Percentiles rank a stretch among this genome's conserved stretches.
Evolutionary conservation across 2,329 filamentous ascomycete genomes (phyloP).

Genomic region (Ophiostoma populinum): DNA sequence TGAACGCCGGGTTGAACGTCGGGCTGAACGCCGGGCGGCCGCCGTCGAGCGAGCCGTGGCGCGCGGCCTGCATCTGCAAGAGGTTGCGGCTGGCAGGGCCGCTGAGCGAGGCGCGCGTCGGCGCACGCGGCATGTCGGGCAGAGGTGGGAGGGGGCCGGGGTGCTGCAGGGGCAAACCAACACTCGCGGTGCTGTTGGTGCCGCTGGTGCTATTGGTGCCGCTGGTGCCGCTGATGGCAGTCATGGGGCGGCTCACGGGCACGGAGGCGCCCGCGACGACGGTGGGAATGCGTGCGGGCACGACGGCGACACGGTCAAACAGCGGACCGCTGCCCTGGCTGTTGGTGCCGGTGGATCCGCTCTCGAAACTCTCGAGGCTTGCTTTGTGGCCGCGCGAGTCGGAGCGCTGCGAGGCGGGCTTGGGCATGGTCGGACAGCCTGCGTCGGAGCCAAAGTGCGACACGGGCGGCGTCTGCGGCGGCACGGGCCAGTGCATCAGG

Average conservation of each 20-base stretch:
- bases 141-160: not conserved
- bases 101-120: constrained; percentile 6
- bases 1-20: too few species aligned
- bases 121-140: not conserved
- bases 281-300: not conserved
- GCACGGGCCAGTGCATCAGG: constrained; percentile 9
- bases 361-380: not conserved
- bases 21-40: too few species aligned
- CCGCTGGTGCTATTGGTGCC: too few species aligned
- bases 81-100: constrained; percentile 6
- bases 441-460: constrained; percentile 3
- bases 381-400: not conserved
- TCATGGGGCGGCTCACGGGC: not conserved
- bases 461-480: constrained; percentile 10
- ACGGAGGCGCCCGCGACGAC: not conserved
- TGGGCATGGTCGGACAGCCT: not conserved
- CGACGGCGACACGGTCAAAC: constrained; percentile 1
- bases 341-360: constrained; percentile 1
- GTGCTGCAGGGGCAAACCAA: too few species aligned
- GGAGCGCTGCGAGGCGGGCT: not conserved
- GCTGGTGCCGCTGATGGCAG: not conserved
- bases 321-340: constrained; percentile 2
- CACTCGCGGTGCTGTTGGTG: too few species aligned
- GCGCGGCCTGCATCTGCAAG: constrained; percentile 3
- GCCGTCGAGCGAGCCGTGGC: too few species aligned